phyloP scores from a whole-genome alignment of 2,329 filamentous ascomycete species.

The Microdochium nivale region DNA sequence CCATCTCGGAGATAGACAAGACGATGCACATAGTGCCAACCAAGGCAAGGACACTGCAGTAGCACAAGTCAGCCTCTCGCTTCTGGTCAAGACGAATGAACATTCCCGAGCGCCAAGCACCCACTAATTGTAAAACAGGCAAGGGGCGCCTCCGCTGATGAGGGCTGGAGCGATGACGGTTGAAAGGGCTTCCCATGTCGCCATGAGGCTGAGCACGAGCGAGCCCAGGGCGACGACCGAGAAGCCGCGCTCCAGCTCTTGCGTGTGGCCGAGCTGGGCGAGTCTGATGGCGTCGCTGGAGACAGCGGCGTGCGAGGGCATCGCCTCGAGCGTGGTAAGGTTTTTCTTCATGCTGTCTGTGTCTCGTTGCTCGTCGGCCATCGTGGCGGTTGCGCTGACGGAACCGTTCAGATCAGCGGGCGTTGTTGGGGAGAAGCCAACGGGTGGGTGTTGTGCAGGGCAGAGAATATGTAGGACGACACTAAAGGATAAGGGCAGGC shows the following conservation, averaged over 20 bases:
- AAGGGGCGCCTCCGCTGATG: slow-evolving; percentile 34
- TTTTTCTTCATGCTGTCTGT: neutral
- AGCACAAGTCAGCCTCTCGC: neutral
- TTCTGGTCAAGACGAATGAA: neutral
- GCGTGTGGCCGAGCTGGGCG: slow-evolving; percentile 2
- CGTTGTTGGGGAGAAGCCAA: too few relatives aligned
- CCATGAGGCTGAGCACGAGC: slow-evolving; percentile 38
- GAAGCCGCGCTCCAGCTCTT: slow-evolving; percentile 23
- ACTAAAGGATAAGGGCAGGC: too few relatives aligned
- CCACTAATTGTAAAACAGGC: slow-evolving; percentile 35
- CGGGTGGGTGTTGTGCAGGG: too few relatives aligned
- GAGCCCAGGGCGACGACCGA: slow-evolving; percentile 33
- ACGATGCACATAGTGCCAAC: slow-evolving; percentile 28
- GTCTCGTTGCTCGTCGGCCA: neutral
- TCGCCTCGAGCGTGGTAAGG: neutral
- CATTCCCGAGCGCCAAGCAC: neutral
- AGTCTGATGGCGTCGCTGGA: neutral
- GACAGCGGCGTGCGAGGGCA: neutral
- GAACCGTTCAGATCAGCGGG: too few relatives aligned
- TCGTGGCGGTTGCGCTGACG: neutral
- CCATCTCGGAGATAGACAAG: slow-evolving; percentile 28
- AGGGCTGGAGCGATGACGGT: slow-evolving; percentile 35
- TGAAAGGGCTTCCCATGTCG: slow-evolving; percentile 40
- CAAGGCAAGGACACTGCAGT: slow-evolving; percentile 28
- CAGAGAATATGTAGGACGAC: too few relatives aligned